phyloP scores from a whole-genome alignment of 2,329 filamentous ascomycete genomes.

The Epichloe gansuensis region DNA sequence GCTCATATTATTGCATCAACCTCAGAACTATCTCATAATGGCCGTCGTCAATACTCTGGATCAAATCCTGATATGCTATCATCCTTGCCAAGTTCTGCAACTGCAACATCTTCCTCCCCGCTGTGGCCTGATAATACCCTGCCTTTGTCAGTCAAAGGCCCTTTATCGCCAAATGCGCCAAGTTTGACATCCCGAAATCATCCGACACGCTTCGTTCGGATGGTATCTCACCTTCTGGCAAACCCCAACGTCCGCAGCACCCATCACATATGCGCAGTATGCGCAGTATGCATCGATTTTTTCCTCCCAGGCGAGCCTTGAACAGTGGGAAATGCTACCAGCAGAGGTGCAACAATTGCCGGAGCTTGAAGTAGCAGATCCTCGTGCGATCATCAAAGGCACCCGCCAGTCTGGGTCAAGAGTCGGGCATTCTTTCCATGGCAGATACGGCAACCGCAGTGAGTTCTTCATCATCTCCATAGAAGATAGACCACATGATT shows the following conservation, averaged over 20 bases:
- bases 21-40: neutral
- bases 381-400: neutral
- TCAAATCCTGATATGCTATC: neutral
- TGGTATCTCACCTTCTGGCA: neutral
- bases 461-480: neutral
- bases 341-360: neutral
- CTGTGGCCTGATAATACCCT: neutral
- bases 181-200: neutral
- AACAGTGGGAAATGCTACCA: neutral
- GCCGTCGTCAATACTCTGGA: neutral
- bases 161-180: neutral
- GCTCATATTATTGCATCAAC: neutral
- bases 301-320: neutral
- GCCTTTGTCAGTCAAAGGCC: neutral
- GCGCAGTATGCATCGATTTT: neutral
- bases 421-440: neutral
- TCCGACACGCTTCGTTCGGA: neutral
- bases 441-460: neutral
- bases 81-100: neutral
- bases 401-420: neutral
- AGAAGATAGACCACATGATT: neutral
- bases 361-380: neutral
- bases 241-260: neutral
- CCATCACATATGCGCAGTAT: neutral
- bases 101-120: neutral